Evolutionary conservation across 305 asterid genomes (phyloP), one percentile per base, ranked within the genome.

Genomic region (Solanum hybrid): DNA sequence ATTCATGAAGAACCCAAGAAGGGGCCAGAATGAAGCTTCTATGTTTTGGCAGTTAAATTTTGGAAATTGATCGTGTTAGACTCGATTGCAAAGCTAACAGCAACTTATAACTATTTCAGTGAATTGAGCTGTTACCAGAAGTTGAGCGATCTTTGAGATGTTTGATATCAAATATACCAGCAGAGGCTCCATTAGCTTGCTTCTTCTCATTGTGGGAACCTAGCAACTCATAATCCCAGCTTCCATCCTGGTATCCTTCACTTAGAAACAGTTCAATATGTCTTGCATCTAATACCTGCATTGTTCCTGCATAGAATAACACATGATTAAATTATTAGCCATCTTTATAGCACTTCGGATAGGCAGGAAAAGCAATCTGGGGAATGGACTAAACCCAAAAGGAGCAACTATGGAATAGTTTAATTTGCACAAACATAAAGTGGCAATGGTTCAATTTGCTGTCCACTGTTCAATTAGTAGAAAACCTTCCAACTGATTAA

Each of bases 281-380:
- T 93, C 99, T 95, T 86, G 98, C 96, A 90, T 97, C 99, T 92
- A 97, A 89, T 79, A 95, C 95, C 91, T 96, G 99, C 99, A 97
- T 97, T 6, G 99, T 97, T 94, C 99, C 99, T 97, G 97, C 88
- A 79, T 31, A 76, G 87, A 33, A 89, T 36, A 77, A 68, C 61
- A 51, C 9, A 87, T 24, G 22, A 84, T 83, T 73, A 87, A 79
- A 41, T 81, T 37, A 57, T 31, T 72, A 87, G 41, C 68, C 86
- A 83, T 82, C 75, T 76, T 72, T 31, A n/a, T 36, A 38, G 36
- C 86, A 41, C 90, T 80, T 73, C 20, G 17, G 88, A 31, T 10
- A 20, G 77, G 32, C 72, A 83, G 87, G 39, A 29, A 17, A 41
- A 81, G 20, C 61, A 45, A 27, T 27, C 68, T 82, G 72, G 39